phyloP scores from a whole-genome alignment of 768 basidiomycete genomes.

The Mrakia hoshinonis region DNA sequence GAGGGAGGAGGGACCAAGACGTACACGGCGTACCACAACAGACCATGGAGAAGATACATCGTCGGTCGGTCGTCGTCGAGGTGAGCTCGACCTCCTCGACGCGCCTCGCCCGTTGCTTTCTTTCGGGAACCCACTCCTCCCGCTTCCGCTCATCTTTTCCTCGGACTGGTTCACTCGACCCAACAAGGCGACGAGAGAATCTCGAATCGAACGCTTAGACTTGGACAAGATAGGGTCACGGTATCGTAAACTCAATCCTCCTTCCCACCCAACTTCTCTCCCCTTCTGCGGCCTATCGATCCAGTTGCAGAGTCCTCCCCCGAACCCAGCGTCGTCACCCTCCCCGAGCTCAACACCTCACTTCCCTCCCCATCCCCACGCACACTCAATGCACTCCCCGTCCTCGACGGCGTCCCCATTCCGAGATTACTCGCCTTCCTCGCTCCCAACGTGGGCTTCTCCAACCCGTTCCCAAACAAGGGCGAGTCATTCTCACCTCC shows the following conservation, averaged over 20 bases:
- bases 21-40: background rate
- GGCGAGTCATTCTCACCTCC: background rate
- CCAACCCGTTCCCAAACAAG: background rate
- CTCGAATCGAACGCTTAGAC: too few species aligned
- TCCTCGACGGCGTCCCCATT: background rate
- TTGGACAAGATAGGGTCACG: too few species aligned
- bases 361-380: background rate
- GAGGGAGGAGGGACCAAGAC: background rate
- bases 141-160: too few species aligned
- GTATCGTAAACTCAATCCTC: background rate
- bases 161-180: too few species aligned
- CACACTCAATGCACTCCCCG: background rate
- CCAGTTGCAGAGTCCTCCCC: background rate
- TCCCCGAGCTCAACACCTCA: too few species aligned
- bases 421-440: conserved; percentile 1
- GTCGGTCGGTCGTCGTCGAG: too few species aligned
- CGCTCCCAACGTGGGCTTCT: too few species aligned
- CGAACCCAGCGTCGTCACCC: too few species aligned
- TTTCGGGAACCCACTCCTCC: too few species aligned
- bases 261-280: background rate
- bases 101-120: too few species aligned
- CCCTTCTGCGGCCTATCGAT: background rate
- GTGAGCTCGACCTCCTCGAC: too few species aligned
- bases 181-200: too few species aligned
- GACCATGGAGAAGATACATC: background rate